Conservation (phyloP, 177 flowering plant species). For the Vitis hybrid region DNA sequence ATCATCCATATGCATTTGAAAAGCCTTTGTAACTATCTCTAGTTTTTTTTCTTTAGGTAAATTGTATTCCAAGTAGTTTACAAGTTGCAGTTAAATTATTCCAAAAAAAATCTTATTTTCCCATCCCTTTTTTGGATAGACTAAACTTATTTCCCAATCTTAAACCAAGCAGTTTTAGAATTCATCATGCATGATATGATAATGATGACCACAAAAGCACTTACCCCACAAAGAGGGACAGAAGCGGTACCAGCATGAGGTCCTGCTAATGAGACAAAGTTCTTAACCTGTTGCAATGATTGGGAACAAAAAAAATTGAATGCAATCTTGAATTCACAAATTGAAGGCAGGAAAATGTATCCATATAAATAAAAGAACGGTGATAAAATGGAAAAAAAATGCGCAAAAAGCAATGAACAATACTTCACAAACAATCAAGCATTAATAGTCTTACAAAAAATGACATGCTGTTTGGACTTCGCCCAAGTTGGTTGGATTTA, state of each 20-base stretch:
- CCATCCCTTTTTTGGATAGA: too few species aligned
- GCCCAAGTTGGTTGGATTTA: too few species aligned
- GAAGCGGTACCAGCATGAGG: constrained; percentile 99
- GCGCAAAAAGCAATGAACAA: neutral
- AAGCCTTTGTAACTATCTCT: too few species aligned
- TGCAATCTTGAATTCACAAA: neutral
- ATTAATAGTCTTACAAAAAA: too few species aligned
- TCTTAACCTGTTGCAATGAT: constrained; percentile 62
- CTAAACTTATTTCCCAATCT: neutral
- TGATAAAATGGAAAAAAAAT: neutral
- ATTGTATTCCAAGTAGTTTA: too few species aligned
- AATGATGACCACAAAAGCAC: constrained; percentile 24
- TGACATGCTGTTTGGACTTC: too few species aligned
- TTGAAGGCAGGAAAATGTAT: neutral
- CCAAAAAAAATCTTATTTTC: too few species aligned
- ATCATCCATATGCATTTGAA: too few species aligned
- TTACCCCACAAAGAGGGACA: constrained; percentile 94
- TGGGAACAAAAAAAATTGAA: neutral
- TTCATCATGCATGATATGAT: neutral
- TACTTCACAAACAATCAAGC: neutral
- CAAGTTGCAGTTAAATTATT: too few species aligned
- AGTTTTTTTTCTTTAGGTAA: too few species aligned
- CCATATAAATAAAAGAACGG: neutral
- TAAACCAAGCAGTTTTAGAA: neutral
- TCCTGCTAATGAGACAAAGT: constrained; percentile 80